phyloP scores from a whole-genome alignment of 2,329 filamentous ascomycete species.

The Paraphoma sp. region DNA sequence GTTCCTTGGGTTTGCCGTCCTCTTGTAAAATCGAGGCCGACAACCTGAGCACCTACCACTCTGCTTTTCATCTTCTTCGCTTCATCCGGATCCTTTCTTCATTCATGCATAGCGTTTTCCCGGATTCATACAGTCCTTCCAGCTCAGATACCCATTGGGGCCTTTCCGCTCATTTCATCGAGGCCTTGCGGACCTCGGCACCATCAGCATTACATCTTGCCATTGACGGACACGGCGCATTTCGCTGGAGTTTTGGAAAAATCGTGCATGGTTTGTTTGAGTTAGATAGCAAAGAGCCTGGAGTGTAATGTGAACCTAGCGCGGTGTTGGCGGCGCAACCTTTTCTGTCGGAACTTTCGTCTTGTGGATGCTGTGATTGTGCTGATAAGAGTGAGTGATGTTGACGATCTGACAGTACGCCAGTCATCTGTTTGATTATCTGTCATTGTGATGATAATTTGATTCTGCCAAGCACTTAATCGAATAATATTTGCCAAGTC shows the following conservation, averaged over 20 bases:
- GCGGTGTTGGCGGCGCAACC: background rate
- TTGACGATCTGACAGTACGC: no score
- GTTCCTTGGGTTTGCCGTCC: slow-evolving; percentile 62
- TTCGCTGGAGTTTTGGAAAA: background rate
- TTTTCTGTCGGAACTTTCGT: background rate
- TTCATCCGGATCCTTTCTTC: background rate
- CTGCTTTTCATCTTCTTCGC: no score
- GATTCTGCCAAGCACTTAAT: no score
- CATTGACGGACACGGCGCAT: background rate
- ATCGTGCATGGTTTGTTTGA: background rate
- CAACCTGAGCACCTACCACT: background rate
- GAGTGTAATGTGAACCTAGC: background rate
- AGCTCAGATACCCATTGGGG: slow-evolving; percentile 14
- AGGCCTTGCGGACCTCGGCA: background rate
- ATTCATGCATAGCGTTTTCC: slow-evolving; percentile 17
- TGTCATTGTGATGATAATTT: no score
- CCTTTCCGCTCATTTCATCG: slow-evolving; percentile 11
- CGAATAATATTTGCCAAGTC: no score
- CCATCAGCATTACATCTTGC: no score
- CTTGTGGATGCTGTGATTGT: background rate
- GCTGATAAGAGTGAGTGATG: no score
- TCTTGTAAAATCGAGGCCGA: slow-evolving; percentile 35
- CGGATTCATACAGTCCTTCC: slow-evolving; percentile 19
- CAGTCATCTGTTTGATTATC: no score
- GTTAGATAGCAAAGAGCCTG: background rate